phyloP scores from a whole-genome alignment of 305 asterid species.

The Salvia sclarea region DNA sequence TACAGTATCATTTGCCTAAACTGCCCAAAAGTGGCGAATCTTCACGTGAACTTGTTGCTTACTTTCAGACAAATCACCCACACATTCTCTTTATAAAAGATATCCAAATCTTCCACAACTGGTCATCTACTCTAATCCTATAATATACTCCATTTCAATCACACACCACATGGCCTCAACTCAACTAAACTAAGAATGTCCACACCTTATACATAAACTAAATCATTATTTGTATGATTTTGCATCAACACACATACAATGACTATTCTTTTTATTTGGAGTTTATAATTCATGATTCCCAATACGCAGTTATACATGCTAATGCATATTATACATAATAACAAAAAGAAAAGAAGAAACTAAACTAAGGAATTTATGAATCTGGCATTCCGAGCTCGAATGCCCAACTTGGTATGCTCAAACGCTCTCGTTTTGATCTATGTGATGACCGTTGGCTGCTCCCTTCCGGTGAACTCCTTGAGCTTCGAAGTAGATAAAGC shows the following conservation, averaged over 20 bases:
- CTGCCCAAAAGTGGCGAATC: slow-evolving; percentile 5
- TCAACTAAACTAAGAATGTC: too few relatives aligned
- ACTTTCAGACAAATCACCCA: slow-evolving; percentile 17
- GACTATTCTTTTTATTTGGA: neutral
- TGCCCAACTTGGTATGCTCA: slow-evolving; percentile 36
- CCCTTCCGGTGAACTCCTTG: slow-evolving; percentile 87
- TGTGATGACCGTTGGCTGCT: slow-evolving; percentile 93
- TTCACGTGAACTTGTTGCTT: slow-evolving; percentile 27
- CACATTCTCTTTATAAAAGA: neutral
- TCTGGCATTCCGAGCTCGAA: slow-evolving; percentile 13
- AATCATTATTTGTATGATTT: neutral
- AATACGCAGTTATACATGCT: slow-evolving; percentile 10
- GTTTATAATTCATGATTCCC: neutral
- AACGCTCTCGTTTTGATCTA: slow-evolving; percentile 31
- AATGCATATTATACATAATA: too few relatives aligned
- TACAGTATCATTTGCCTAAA: neutral
- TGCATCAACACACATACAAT: too few relatives aligned
- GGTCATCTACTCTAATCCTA: too few relatives aligned
- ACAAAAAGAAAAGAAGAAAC: neutral
- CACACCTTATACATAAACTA: neutral
- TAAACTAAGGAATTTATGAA: slow-evolving; percentile 13
- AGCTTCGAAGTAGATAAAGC: slow-evolving; percentile 82
- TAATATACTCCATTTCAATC: neutral
- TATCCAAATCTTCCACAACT: neutral
- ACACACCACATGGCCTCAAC: neutral